Conservation (phyloP, 2,329 filamentous ascomycete genomes). For the Pseudogymnoascus sp. region DNA sequence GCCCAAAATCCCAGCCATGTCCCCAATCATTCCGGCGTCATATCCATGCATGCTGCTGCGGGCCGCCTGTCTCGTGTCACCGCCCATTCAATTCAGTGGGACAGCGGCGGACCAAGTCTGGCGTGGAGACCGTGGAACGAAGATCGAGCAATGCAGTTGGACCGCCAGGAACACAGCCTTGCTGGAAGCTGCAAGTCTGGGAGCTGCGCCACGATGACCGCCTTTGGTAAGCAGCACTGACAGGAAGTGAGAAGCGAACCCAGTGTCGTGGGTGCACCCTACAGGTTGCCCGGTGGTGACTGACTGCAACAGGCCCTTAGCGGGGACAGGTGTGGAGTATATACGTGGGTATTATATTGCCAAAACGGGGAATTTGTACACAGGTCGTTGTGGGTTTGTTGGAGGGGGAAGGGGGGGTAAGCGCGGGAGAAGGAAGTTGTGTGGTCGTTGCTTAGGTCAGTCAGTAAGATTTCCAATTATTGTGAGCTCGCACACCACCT, state of each 20-base stretch:
- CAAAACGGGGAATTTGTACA: conserved; percentile 2
- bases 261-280: neutral
- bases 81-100: conserved; percentile 1
- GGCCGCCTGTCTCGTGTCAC: conserved; percentile 3
- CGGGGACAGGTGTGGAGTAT: neutral
- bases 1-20: neutral
- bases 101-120: neutral
- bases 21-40: neutral
- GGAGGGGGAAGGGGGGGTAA: neutral
- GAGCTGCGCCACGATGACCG: conserved; percentile 1
- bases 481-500: conserved; percentile 1
- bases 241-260: conserved; percentile 4
- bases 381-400: conserved; percentile 1
- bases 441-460: neutral
- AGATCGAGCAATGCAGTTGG: neutral
- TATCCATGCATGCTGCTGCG: conserved; percentile 1
- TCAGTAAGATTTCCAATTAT: neutral
- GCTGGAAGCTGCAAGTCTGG: neutral
- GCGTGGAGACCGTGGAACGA: neutral
- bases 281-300: neutral
- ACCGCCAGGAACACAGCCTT: conserved; percentile 1
- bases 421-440: neutral
- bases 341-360: conserved; percentile 3
- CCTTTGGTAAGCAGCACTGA: conserved; percentile 3
- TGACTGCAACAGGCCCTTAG: neutral